Evolutionary conservation across 306 rosid species (phyloP), one percentile per base, ranked within the genome.

Genomic region (Rubus parviflorus): DNA sequence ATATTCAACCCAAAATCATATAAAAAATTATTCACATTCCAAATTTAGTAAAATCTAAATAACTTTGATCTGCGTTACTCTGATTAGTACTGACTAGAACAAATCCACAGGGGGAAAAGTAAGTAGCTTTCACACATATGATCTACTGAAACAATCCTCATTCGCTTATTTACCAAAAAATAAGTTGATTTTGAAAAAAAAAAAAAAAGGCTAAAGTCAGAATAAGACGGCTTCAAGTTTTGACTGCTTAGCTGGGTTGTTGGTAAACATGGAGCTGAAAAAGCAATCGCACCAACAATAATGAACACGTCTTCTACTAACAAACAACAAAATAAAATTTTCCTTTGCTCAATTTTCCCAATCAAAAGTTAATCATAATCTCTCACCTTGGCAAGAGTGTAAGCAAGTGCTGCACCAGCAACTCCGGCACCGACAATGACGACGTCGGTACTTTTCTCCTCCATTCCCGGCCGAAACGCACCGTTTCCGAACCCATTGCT

Each of bases 391-490:
- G 78, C 83, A 75, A 75, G 79, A 75, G 79, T 66, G 38, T 75
- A 75, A 20, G 79, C 79, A 9, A 80, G 83, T 3, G 79, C 79
- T 0, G 79, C 75, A 66, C 83, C 83, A 46, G 77, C 83, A 42
- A 80, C 83, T 10, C 83, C 83, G 13, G 78, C 83, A 16, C 83
- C 79, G 47, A 80, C 83, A 73, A 73, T 66, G 79, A 80, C 68
- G 23, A 73, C 63, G 64, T 79, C 78, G 12, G 68, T 45, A 22
- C 37, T 30, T 30, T n/a, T 64, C 5, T 16, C 23, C 64, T 6
- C 23, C 19, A 8, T 65, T 62, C 35, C 20, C 52, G 37, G 8
- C 68, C n/a, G 4, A 12, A 30, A 53, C 3, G 35, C 37, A 20
- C n/a, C 72, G 54, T 78, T 37, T 38, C 37, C 38, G n/a, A 35